Percentiles rank a stretch among this genome's conserved stretches.
Conservation (phyloP, 192 early-diverging fungal species). For the Coemansia sp. region DNA sequence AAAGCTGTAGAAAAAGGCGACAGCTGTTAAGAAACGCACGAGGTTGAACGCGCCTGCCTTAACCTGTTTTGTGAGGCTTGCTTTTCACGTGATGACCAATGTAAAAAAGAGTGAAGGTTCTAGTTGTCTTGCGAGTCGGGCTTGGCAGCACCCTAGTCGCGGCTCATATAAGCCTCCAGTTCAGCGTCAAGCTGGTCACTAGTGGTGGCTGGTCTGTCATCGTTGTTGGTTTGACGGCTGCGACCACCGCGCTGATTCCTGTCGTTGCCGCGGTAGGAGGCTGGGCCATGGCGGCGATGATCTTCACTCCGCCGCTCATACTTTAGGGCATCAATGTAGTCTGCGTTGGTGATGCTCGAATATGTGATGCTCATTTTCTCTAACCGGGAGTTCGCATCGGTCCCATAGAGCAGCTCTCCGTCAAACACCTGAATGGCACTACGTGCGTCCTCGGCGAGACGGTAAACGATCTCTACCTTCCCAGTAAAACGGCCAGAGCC, state of each 20-base stretch:
- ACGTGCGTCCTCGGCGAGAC: conserved; percentile 40
- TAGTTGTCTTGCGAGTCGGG: background rate
- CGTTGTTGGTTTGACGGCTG: background rate
- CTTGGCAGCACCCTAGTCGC: background rate
- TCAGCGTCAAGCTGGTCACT: conserved; percentile 47
- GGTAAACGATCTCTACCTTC: conserved; percentile 40
- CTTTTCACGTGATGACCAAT: too few species aligned
- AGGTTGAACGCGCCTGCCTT: too few species aligned
- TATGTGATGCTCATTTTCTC: conserved; percentile 27
- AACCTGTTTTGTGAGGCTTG: too few species aligned
- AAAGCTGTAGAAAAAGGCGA: background rate
- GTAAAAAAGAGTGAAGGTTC: too few species aligned
- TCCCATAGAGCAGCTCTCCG: conserved; percentile 40
- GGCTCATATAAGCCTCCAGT: conserved; percentile 46
- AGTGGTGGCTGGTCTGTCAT: conserved; percentile 11
- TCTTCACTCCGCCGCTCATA: conserved; percentile 23
- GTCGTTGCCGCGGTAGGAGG: background rate
- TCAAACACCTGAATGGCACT: conserved; percentile 51
- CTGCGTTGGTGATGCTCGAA: conserved; percentile 14
- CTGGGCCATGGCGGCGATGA: background rate
- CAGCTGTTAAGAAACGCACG: too few species aligned
- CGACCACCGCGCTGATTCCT: background rate
- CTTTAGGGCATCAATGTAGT: conserved; percentile 27
- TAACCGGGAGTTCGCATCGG: conserved; percentile 12
- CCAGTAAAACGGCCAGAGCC: conserved; percentile 28